Evolutionary conservation across 352 stramenopile genomes (phyloP).

Genomic region (Phytophthora melonis): DNA sequence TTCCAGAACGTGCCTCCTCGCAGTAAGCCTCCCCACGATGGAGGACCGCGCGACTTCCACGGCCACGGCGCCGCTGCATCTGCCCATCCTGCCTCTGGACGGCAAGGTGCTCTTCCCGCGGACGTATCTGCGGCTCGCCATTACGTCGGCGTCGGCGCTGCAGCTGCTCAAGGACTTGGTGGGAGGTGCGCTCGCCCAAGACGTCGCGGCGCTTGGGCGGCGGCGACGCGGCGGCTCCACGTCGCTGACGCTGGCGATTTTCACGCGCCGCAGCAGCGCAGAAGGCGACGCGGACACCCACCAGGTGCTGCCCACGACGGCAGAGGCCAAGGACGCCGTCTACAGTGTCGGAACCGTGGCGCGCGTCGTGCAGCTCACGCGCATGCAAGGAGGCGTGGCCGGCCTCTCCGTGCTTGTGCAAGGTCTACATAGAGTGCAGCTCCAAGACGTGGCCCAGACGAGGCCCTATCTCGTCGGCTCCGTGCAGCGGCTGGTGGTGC

Average conservation of each 20-base stretch:
- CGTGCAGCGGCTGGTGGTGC: slow-evolving; percentile 43
- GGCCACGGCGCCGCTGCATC: slow-evolving; percentile 40
- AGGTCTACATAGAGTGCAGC: slow-evolving; percentile 60
- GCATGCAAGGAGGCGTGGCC: slow-evolving; percentile 55
- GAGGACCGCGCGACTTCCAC: slow-evolving; percentile 32
- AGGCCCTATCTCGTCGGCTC: slow-evolving; percentile 67
- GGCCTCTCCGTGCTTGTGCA: slow-evolving; percentile 80
- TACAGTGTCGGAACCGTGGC: slow-evolving; percentile 72
- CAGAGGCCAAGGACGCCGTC: slow-evolving; percentile 44
- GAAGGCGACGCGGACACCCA: slow-evolving; percentile 25
- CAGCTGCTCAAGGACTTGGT: slow-evolving; percentile 84
- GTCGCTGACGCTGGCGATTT: slow-evolving; percentile 70
- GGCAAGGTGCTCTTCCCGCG: slow-evolving; percentile 80
- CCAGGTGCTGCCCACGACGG: slow-evolving; percentile 27
- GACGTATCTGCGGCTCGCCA: slow-evolving; percentile 77
- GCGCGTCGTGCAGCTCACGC: slow-evolving; percentile 80
- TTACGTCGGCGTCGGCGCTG: slow-evolving; percentile 67
- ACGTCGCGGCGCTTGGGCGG: slow-evolving; percentile 33
- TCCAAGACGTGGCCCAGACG: slow-evolving; percentile 59
- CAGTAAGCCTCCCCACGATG: slow-evolving; percentile 7
- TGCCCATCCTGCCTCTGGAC: slow-evolving; percentile 76
- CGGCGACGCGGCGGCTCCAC: slow-evolving; percentile 28
- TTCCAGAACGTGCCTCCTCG: slow-evolving; percentile 32
- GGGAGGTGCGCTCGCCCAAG: slow-evolving; percentile 68
- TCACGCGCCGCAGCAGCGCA: slow-evolving; percentile 54